These are phyloP conservation scores for Sarocladium brachiariae DNA, from an alignment of 2,329 filamentous ascomycete species.

Conservation along the genomic window DNA sequence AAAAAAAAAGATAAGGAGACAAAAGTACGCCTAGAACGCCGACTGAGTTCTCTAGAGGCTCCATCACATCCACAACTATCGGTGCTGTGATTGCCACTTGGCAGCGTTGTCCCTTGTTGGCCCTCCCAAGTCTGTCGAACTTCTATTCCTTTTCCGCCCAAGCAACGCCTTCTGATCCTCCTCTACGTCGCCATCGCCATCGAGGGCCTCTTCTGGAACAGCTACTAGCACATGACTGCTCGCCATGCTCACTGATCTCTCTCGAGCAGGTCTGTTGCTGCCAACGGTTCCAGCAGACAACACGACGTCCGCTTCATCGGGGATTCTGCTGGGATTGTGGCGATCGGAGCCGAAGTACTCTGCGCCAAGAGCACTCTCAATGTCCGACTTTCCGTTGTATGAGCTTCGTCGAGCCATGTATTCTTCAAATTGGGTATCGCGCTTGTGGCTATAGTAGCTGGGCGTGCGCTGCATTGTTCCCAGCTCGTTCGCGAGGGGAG, in stretches of 20 bases:
- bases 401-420: constrained; percentile 31
- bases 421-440: constrained; percentile 41
- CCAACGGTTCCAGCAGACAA: not conserved
- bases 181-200: constrained; percentile 15
- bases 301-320: not conserved
- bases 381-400: constrained; percentile 18
- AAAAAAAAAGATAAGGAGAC: too few relatives aligned
- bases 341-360: constrained; percentile 24
- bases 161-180: constrained; percentile 23
- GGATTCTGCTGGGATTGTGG: not conserved
- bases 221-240: constrained; percentile 31
- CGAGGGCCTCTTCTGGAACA: constrained; percentile 31
- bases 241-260: constrained; percentile 26
- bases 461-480: constrained; percentile 17
- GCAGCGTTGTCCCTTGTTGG: constrained; percentile 20
- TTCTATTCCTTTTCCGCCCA: constrained; percentile 17
- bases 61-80: not conserved
- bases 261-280: not conserved
- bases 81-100: constrained; percentile 17
- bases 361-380: constrained; percentile 22
- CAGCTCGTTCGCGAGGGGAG: not conserved
- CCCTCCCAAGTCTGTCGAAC: constrained; percentile 17
- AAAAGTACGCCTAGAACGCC: not conserved
- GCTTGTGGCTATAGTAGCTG: constrained; percentile 35
- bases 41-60: not conserved